Evolutionary conservation across 331 rosid species (phyloP), one percentile per base, ranked within the genome.

Genomic region (Erythrophleum ivorense): DNA sequence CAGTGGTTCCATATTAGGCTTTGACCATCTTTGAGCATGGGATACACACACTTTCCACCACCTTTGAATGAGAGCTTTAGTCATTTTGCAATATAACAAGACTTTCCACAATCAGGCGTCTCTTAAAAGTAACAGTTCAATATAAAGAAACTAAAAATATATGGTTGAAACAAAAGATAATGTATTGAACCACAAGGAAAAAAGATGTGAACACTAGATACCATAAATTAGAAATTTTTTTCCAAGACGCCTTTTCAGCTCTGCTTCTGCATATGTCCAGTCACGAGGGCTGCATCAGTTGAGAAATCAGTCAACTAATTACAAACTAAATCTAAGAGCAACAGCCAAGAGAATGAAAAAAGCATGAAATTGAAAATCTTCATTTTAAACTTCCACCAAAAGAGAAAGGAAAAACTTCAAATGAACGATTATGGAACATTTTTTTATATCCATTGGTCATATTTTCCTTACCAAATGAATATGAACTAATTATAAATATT

Each of bases 201-300:
- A 33, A 10, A 75, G 68, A 65, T 43, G 34, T 53, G 8, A 68
- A 68, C 24, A 40, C 34, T 19, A 71, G 74, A 34, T 83, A 89
- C 95, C 93, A 81, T 91, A 86, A 21, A 91, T 86, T 59, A 91
- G 79, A 75, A 86, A 88, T 41, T 83, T 89, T 80, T 78, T 86
- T 40, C 95, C 95, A 5, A 89, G 89, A 53, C 85, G 90, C 84
- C 71, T 86, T 72, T 84, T 85, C 64, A 91, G 79, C 81, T 91
- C 93, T 2, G 86, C 90, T 85, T 91, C 90, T 46, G 82, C 86
- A 71, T 91, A 89, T 11, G 81, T 88, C 95, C 95, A 91, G 77
- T 91, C 95, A 74, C 89, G 86, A 45, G 95, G 86, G 89, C 95
- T 91, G 86, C 88, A 77, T 40, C 33, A 84, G 65, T 79, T 71